Base-by-base conservation (phyloP, 345 rosid species). In the Salix caprea region DNA sequence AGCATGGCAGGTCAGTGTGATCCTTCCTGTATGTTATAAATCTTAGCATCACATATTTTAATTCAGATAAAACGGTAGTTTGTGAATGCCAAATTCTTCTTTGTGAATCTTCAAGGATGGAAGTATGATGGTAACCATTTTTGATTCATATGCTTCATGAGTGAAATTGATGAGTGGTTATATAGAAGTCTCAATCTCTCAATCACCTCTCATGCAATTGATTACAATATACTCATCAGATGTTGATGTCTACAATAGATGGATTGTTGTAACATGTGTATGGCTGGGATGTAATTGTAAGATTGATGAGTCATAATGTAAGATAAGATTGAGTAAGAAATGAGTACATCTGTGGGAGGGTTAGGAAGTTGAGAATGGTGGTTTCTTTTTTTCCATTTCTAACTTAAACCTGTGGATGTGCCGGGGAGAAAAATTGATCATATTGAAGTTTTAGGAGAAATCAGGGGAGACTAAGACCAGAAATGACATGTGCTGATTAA, bases 1-100 rank as follows among this genome's bases (percentile, higher is more conserved):
- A 64, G 83, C 84, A 75, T 87, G 84, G 85, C 86, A 88, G 97
- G 97, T 94, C 8, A 10, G 18, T 21, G n/a, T 40, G 58, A 46
- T 42, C n/a, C 67, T 71, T 34, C 3, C 26, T 65, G 11, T 39
- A 37, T 75, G 19, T 6, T 32, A 30, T 18, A 36, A 54, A 23
- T 40, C 11, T 14, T n/a, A 48, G 65, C 40, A 76, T 28, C 21
- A 2, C 71, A 37, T 76, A 23, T 71, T 36, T 50, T 70, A 32
- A 67, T 74, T 44, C 30, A 60, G 52, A 72, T 37, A 28, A 66
- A 56, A n/a, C 28, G 3, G 56, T 70, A 42, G 44, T 76, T 78
- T 74, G 21, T 75, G 36, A 73, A 62, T 71, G 56, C 46, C 60
- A 39, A 76, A 74, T 13, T 75, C 52, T 56, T 65, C 28, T 23